Evolutionary conservation across 495 filamentous ascomycete genomes (phyloP).

Genomic region (Corynascus novoguineensis): DNA sequence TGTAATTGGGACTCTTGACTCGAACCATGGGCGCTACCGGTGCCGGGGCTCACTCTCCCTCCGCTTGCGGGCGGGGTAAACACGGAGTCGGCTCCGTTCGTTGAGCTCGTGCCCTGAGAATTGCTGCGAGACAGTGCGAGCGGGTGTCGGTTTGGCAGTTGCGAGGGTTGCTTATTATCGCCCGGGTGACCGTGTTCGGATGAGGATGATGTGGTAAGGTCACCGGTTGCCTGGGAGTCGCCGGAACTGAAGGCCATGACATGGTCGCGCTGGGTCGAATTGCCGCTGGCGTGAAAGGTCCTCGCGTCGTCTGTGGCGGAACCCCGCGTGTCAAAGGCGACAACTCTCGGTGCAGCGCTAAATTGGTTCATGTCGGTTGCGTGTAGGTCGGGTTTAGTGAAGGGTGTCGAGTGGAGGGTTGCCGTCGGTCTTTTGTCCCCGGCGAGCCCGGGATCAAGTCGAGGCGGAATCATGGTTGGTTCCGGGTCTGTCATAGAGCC

Average conservation of each 20-base stretch:
- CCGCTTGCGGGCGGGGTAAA: slow-evolving; percentile 47
- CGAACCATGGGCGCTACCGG: slow-evolving; percentile 32
- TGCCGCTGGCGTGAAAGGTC: slow-evolving; percentile 13
- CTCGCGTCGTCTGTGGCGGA: slow-evolving; percentile 18
- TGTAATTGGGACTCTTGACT: slow-evolving; percentile 47
- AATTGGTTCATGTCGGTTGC: slow-evolving; percentile 12
- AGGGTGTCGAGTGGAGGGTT: slow-evolving; percentile 16
- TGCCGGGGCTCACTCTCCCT: slow-evolving; percentile 34
- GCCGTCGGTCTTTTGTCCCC: slow-evolving; percentile 24
- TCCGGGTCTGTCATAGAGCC: slow-evolving; percentile 26
- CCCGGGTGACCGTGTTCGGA: slow-evolving; percentile 4
- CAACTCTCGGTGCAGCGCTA: slow-evolving; percentile 2
- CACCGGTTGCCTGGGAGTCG: slow-evolving; percentile 12
- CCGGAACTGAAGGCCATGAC: background rate
- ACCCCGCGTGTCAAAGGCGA: slow-evolving; percentile 5
- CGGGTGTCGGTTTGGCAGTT: slow-evolving; percentile 18
- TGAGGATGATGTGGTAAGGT: background rate
- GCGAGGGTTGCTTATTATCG: background rate
- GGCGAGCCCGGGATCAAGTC: slow-evolving; percentile 26
- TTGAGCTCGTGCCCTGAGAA: slow-evolving; percentile 39
- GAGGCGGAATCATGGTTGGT: slow-evolving; percentile 20
- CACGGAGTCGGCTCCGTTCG: slow-evolving; percentile 39
- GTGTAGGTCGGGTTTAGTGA: slow-evolving; percentile 6
- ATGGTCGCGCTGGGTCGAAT: slow-evolving; percentile 20
- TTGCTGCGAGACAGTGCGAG: slow-evolving; percentile 35